These are phyloP conservation scores for Venturia nashicola DNA, from an alignment of 2,329 filamentous ascomycete species.

Conservation along the genomic window DNA sequence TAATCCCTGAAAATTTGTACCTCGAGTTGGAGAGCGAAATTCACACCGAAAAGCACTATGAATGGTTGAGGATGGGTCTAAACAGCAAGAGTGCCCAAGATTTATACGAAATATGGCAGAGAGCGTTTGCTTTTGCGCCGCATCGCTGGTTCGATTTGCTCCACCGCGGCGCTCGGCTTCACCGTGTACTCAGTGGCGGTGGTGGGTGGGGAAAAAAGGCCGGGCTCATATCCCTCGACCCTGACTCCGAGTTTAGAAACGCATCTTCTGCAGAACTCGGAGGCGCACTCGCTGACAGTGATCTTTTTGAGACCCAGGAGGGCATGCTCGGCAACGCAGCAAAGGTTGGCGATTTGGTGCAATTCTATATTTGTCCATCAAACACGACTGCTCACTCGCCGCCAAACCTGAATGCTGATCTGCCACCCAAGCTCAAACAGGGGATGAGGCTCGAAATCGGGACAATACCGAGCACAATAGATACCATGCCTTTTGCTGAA, in stretches of 20 bases:
- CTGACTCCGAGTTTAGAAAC: slow-evolving; percentile 25
- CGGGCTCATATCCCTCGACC: slow-evolving; percentile 67
- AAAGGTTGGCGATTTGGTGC: slow-evolving; percentile 11
- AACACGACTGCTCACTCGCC: neutral
- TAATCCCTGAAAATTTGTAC: slow-evolving; percentile 34
- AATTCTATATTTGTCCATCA: slow-evolving; percentile 20
- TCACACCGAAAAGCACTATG: neutral
- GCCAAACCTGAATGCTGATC: neutral
- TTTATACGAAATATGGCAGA: neutral
- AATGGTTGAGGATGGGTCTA: neutral
- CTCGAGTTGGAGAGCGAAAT: neutral
- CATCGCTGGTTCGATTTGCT: neutral
- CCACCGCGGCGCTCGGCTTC: slow-evolving; percentile 26
- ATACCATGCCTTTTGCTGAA: slow-evolving; percentile 18
- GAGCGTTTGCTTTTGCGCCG: too few relatives aligned
- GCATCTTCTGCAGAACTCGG: neutral
- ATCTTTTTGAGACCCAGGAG: neutral
- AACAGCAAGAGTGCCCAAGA: neutral
- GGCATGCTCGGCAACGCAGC: neutral
- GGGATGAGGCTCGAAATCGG: slow-evolving; percentile 25
- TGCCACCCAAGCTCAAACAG: neutral
- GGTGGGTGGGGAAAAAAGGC: slow-evolving; percentile 77
- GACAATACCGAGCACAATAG: slow-evolving; percentile 32
- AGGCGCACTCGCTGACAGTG: neutral
- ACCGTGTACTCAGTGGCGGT: slow-evolving; percentile 57